Percentiles rank a stretch among this genome's conserved stretches.
Conservation (phyloP, 1,284 basidiomycete genomes). For the Heterobasidion occidentale region DNA sequence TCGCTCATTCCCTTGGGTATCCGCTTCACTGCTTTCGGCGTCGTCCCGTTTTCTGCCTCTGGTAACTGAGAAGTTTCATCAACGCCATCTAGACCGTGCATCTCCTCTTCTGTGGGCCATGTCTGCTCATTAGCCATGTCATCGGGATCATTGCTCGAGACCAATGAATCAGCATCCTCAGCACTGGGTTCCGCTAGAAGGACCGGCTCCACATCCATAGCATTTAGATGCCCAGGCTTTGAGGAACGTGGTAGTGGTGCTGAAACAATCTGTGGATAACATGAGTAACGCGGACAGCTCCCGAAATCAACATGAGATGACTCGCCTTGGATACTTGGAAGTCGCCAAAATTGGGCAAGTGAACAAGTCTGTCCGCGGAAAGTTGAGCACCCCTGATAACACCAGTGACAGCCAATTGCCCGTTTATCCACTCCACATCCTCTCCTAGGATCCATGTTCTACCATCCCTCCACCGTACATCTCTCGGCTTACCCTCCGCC, state of each 20-base stretch:
- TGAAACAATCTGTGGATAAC: slow-evolving; percentile 46
- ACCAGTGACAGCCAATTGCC: slow-evolving; percentile 69
- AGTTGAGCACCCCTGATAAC: slow-evolving; percentile 76
- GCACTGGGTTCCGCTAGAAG: slow-evolving; percentile 52
- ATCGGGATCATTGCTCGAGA: slow-evolving; percentile 85
- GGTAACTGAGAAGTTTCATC: slow-evolving; percentile 40
- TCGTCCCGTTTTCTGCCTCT: slow-evolving; percentile 58
- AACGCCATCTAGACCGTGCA: slow-evolving; percentile 38
- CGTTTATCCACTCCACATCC: slow-evolving; percentile 50
- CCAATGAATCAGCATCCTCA: slow-evolving; percentile 80
- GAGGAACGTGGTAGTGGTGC: slow-evolving; percentile 40
- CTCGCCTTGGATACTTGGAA: slow-evolving; percentile 77
- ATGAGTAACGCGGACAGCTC: background rate
- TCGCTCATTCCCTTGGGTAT: slow-evolving; percentile 88
- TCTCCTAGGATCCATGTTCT: slow-evolving; percentile 81
- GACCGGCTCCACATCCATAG: slow-evolving; percentile 60
- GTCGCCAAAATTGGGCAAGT: slow-evolving; percentile 87
- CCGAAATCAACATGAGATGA: slow-evolving; percentile 2
- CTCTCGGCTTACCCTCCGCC: slow-evolving; percentile 72
- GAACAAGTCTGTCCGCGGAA: slow-evolving; percentile 82
- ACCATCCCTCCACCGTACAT: slow-evolving; percentile 78
- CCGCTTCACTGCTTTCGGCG: slow-evolving; percentile 65
- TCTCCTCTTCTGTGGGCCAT: slow-evolving; percentile 98
- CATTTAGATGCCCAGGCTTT: slow-evolving; percentile 24
- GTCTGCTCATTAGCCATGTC: slow-evolving; percentile 93